Evolutionary conservation across 106 monocot genomes (phyloP), one percentile per base, ranked within the genome.

Genomic region (Allium sativum): DNA sequence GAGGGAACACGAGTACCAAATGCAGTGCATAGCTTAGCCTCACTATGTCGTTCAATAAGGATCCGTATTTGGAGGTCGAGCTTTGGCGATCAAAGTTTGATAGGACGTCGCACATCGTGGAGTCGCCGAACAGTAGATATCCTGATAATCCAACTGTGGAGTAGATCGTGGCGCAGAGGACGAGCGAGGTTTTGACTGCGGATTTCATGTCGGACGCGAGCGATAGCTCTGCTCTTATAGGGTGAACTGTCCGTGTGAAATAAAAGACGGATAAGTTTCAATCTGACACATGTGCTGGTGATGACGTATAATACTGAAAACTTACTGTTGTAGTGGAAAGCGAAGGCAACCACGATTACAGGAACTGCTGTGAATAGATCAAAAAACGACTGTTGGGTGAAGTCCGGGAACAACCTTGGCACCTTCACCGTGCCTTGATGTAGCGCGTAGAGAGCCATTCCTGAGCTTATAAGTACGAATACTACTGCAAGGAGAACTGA

Each of bases 21-120:
- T 93, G 93, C 54, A 89, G 61, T 0, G 79, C 93, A 64, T 93
- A 93, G 85, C 93, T 88, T n/a, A 93, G 69, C 47, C 93, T 71
- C 42, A 88, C 88, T n/a, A 70, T 45, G 62, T 78, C 75, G 47
- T 88, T 76, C 52, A 89, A 63, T 44, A 78, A 7, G 18, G 77
- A 74, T 16, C 79, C 67, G 45, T 74, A 57, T 12, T 44, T 15
- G 11, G 76, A 62, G 40, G 67, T 61, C 8, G 85, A 68, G 54
- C 48, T 45, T 18, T 40, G 58, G 40, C 21, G 55, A 56, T 84
- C 82, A 52, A 88, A 93, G 69, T 93, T 93, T 59, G 85, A 72
- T 44, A 93, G 85, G 16, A 93, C 64, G 60, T 93, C 93, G 6
- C 66, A 70, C 88, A 88, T 88, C 7, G 93, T 93, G 9, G 64